Evolutionary conservation across 805 yeast species (phyloP).

Genomic region (Kuraishia ogatae): DNA sequence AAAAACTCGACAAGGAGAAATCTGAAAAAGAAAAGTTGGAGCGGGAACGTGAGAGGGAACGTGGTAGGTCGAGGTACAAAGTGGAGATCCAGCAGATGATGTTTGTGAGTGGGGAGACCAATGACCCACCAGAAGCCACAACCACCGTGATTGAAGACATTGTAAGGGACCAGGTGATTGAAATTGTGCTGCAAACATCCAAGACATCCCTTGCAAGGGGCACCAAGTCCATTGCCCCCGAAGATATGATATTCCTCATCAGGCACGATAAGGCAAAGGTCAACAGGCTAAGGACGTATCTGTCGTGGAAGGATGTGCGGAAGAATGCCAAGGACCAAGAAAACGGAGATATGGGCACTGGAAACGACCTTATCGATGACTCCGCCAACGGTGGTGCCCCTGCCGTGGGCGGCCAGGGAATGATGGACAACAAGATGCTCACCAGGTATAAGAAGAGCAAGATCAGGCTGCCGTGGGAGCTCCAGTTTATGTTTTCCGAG

Average conservation of each 20-base stretch:
- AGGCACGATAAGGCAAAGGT: conserved; percentile 94
- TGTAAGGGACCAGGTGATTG: conserved; percentile 90
- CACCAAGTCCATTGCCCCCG: conserved; percentile 77
- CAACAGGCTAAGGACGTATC: conserved; percentile 78
- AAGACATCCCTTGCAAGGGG: conserved; percentile 74
- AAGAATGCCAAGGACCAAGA: conserved; percentile 63
- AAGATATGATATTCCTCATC: conserved; percentile 86
- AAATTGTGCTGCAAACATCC: conserved; percentile 66
- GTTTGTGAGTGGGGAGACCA: conserved; percentile 95
- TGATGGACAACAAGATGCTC: conserved; percentile 33
- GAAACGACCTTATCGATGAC: conserved; percentile 24
- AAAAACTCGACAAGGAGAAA: background rate
- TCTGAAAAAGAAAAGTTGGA: background rate
- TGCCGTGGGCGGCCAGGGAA: conserved; percentile 26
- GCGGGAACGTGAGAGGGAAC: conserved; percentile 6
- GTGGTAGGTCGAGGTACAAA: conserved; percentile 61
- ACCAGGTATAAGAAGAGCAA: conserved; percentile 66
- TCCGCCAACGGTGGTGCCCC: conserved; percentile 29
- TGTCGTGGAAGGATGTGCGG: conserved; percentile 96
- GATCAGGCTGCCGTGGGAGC: conserved; percentile 89
- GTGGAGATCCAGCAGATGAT: conserved; percentile 97
- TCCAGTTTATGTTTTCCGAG: conserved; percentile 88
- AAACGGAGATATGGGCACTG: conserved; percentile 33
- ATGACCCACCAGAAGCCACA: conserved; percentile 89
- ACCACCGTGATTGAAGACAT: conserved; percentile 92